Evolutionary conservation across 2,329 filamentous ascomycete genomes (phyloP).

Genomic region (Aspergillus hiratsukae): DNA sequence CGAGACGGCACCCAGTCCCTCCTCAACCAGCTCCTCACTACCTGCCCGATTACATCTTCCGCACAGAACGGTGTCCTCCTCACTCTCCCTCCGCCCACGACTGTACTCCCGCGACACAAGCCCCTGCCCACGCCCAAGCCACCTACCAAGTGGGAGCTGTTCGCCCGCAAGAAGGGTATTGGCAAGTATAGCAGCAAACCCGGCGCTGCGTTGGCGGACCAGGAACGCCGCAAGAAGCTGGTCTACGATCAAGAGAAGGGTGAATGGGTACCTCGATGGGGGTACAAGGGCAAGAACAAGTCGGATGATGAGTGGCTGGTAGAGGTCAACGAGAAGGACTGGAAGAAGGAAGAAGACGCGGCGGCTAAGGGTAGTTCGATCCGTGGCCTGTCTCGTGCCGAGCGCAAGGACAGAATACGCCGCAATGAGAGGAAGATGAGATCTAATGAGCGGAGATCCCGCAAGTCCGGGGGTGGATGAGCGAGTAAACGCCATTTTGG

Average conservation of each 20-base stretch:
- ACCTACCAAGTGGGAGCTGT: conserved; percentile 91
- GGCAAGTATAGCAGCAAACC: conserved; percentile 67
- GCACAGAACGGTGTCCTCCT: conserved; percentile 67
- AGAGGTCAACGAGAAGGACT: conserved; percentile 77
- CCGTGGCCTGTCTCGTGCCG: conserved; percentile 61
- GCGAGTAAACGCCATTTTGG: conserved; percentile 8
- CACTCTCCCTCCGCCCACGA: conserved; percentile 65
- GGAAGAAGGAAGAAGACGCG: conserved; percentile 60
- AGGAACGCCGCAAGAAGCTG: conserved; percentile 62
- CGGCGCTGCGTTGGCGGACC: conserved; percentile 57
- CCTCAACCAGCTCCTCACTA: conserved; percentile 89
- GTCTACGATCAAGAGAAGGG: conserved; percentile 78
- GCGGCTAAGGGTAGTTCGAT: conserved; percentile 58
- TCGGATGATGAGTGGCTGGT: conserved; percentile 80
- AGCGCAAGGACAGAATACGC: conserved; percentile 63
- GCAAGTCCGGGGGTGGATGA: conserved; percentile 26
- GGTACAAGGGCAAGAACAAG: conserved; percentile 88
- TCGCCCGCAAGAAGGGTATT: conserved; percentile 96
- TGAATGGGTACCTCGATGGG: conserved; percentile 93
- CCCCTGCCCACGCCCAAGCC: conserved; percentile 75
- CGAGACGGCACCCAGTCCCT: conserved; percentile 88
- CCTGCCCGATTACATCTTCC: conserved; percentile 70
- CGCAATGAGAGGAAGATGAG: conserved; percentile 63
- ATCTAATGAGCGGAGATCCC: conserved; percentile 56
- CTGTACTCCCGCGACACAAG: conserved; percentile 82